Conservation (phyloP, 2,329 filamentous ascomycete species). For the Alternaria postmessia region DNA sequence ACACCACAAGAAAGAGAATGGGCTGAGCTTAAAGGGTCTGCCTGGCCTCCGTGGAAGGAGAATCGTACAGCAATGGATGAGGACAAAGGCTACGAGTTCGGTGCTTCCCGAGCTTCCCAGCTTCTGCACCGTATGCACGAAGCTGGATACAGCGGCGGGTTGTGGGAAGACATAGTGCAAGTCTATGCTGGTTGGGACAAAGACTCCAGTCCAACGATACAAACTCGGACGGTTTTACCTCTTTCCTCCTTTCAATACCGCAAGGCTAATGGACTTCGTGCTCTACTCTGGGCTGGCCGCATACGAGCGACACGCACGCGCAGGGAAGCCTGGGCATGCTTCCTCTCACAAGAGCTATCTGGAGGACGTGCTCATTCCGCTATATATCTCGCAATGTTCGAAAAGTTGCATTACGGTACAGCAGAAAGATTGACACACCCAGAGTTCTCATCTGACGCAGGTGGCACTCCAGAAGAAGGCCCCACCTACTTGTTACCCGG, state of each 20-base stretch:
- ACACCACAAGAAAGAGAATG: slow-evolving; percentile 64
- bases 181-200: slow-evolving; percentile 70
- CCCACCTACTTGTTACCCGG: slow-evolving; percentile 60
- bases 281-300: slow-evolving; percentile 63
- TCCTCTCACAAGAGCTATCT: slow-evolving; percentile 63
- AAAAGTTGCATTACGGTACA: slow-evolving; percentile 59
- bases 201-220: slow-evolving; percentile 69
- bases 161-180: slow-evolving; percentile 63
- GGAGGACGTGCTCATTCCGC: slow-evolving; percentile 46
- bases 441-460: slow-evolving; percentile 13
- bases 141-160: slow-evolving; percentile 62
- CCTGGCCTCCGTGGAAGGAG: slow-evolving; percentile 73
- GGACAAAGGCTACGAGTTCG: slow-evolving; percentile 64
- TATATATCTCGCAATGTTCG: slow-evolving; percentile 65
- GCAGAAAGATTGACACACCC: slow-evolving; percentile 7
- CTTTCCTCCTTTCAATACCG: slow-evolving; percentile 13
- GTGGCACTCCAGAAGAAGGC: slow-evolving; percentile 6
- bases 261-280: slow-evolving; percentile 22
- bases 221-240: slow-evolving; percentile 60
- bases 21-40: slow-evolving; percentile 65
- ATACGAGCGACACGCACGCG: slow-evolving; percentile 67
- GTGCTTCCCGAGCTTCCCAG: slow-evolving; percentile 64
- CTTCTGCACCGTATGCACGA: slow-evolving; percentile 65
- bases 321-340: slow-evolving; percentile 71
- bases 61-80: slow-evolving; percentile 68